Evolutionary conservation across 2,329 filamentous ascomycete genomes (phyloP).

Genomic region (Ceratocystis variospora): DNA sequence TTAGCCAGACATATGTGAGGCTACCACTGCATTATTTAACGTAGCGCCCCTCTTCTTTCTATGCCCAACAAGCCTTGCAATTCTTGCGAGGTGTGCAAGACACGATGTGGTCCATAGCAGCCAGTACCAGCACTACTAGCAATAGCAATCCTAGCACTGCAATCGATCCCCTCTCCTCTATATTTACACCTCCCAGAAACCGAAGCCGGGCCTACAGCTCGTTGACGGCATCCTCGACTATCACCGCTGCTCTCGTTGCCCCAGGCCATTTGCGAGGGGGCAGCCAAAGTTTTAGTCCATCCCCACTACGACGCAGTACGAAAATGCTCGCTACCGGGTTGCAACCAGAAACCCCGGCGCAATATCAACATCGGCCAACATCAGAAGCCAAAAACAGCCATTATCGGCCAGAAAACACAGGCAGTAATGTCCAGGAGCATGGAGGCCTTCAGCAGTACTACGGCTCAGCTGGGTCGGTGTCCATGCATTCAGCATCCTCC

Average conservation of each 20-base stretch:
- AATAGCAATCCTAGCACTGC: slow-evolving; percentile 10
- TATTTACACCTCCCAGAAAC: slow-evolving; percentile 14
- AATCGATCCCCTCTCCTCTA: slow-evolving; percentile 8
- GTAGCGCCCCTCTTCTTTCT: neutral
- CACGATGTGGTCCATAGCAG: slow-evolving; percentile 15
- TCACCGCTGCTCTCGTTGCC: neutral
- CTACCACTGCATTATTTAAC: neutral
- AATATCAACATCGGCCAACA: neutral
- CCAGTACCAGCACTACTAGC: slow-evolving; percentile 3
- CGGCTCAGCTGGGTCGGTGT: neutral
- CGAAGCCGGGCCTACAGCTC: slow-evolving; percentile 15
- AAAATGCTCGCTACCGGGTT: neutral
- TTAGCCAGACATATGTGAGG: neutral
- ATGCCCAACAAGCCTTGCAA: neutral
- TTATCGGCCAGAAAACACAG: neutral
- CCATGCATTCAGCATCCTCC: neutral
- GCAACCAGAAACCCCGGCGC: neutral
- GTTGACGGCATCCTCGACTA: slow-evolving; percentile 12
- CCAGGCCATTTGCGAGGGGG: slow-evolving; percentile 12
- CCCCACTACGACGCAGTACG: slow-evolving; percentile 14
- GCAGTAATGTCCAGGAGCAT: neutral
- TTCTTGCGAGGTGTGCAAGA: neutral
- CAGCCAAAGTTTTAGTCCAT: slow-evolving; percentile 15
- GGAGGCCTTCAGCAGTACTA: neutral
- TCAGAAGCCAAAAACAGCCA: neutral